Conservation (phyloP, 805 yeast genomes). For the Phaffomyces opuntiae region DNA sequence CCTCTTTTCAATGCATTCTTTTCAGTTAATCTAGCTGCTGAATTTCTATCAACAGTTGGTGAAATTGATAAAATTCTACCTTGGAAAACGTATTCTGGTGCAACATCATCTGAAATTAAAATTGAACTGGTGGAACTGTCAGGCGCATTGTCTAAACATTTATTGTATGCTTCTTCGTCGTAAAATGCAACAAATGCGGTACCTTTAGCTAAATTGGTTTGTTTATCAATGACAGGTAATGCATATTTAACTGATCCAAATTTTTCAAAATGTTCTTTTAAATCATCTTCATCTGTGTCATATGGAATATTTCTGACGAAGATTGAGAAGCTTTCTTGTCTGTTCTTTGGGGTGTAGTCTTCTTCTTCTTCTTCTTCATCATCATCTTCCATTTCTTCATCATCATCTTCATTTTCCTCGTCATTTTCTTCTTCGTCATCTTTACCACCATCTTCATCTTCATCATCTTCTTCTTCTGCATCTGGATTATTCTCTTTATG, state of each 20-base stretch:
- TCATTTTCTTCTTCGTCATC: slow-evolving; percentile 23
- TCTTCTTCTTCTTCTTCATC: slow-evolving; percentile 25
- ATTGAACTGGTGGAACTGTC: slow-evolving; percentile 54
- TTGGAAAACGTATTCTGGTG: slow-evolving; percentile 82
- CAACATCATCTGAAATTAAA: slow-evolving; percentile 86
- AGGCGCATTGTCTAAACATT: slow-evolving; percentile 77
- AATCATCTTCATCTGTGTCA: slow-evolving; percentile 78
- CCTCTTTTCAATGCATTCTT: slow-evolving; percentile 67
- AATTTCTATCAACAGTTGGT: slow-evolving; percentile 79
- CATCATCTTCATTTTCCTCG: slow-evolving; percentile 23
- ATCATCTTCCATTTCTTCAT: slow-evolving; percentile 29
- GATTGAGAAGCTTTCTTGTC: slow-evolving; percentile 62
- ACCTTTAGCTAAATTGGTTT: slow-evolving; percentile 83
- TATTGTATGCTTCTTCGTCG: slow-evolving; percentile 50
- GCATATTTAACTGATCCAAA: slow-evolving; percentile 92
- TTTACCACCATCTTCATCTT: slow-evolving; percentile 22
- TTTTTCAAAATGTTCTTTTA: slow-evolving; percentile 67
- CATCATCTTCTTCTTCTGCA: slow-evolving; percentile 26
- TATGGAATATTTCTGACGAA: slow-evolving; percentile 93
- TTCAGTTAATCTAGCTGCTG: slow-evolving; percentile 70
- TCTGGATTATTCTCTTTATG: slow-evolving; percentile 35
- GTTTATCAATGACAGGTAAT: slow-evolving; percentile 82
- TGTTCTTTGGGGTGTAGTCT: slow-evolving; percentile 38
- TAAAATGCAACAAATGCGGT: slow-evolving; percentile 90
- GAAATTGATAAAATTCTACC: slow-evolving; percentile 84